Conservation (phyloP, 345 rosid species). For the Murraya koenigii region DNA sequence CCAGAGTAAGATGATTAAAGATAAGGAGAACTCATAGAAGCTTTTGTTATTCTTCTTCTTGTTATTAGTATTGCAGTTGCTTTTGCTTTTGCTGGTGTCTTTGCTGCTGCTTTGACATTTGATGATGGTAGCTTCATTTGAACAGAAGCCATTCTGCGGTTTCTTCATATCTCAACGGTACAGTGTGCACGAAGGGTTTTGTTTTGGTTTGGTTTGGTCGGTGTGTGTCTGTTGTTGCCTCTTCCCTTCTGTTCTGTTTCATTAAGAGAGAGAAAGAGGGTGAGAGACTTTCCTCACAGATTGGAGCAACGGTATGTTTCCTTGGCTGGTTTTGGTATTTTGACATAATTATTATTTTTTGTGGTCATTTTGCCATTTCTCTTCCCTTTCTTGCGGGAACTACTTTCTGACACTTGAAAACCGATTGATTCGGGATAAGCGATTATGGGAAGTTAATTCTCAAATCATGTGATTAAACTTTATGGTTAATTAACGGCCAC, state of each 20-base stretch:
- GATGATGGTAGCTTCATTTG: conserved; percentile 19
- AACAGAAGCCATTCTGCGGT: conserved; percentile 22
- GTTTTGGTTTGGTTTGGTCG: neutral
- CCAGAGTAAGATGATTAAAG: conserved; percentile 61
- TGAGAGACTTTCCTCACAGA: neutral
- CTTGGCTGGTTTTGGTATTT: neutral
- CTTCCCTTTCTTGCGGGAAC: conserved; percentile 19
- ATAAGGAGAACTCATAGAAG: conserved; percentile 49
- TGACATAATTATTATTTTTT: neutral
- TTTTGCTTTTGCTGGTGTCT: neutral
- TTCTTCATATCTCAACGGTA: conserved; percentile 37
- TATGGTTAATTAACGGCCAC: neutral
- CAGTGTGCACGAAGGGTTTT: neutral
- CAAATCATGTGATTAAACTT: neutral
- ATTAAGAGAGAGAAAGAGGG: neutral
- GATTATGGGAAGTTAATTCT: neutral
- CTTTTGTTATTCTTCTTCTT: conserved; percentile 11
- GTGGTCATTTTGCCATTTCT: neutral
- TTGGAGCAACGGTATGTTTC: neutral
- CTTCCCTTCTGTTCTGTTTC: neutral
- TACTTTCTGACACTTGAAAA: conserved; percentile 9
- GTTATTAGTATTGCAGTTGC: neutral
- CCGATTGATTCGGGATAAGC: conserved; percentile 11
- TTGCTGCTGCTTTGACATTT: conserved; percentile 22
- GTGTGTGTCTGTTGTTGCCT: neutral